Conservation (phyloP, 768 basidiomycete species). For the Psilocybe subaeruginosa region DNA sequence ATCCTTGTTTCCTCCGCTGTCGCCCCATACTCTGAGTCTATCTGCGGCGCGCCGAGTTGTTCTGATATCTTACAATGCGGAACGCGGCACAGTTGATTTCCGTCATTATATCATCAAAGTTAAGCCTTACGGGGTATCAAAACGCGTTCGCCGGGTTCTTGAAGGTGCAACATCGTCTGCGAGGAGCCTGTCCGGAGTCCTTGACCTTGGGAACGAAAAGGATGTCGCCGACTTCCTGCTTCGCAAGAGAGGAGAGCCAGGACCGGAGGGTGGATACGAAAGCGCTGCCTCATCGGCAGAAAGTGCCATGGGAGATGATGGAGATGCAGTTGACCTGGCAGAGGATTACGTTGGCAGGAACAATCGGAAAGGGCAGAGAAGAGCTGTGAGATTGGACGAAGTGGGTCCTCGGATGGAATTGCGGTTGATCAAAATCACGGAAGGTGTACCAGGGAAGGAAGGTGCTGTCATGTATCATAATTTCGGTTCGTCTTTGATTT, state of each 20-base stretch:
- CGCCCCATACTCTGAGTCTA: conserved; percentile 76
- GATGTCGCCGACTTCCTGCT: conserved; percentile 97
- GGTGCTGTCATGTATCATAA: conserved; percentile 94
- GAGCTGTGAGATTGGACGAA: conserved; percentile 91
- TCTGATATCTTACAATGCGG: conserved; percentile 88
- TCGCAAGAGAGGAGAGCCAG: conserved; percentile 62
- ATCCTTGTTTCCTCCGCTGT: conserved; percentile 91
- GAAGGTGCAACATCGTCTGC: conserved; percentile 51
- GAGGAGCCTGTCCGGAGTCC: conserved; percentile 44
- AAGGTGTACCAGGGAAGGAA: conserved; percentile 92
- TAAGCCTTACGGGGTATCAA: conserved; percentile 92
- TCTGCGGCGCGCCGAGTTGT: conserved; percentile 94
- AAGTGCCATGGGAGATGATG: conserved; percentile 86
- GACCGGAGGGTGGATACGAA: conserved; percentile 75
- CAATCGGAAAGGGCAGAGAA: conserved; percentile 88
- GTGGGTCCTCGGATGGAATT: conserved; percentile 96
- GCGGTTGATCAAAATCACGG: conserved; percentile 89
- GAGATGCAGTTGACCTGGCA: conserved; percentile 80
- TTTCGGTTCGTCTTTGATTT: conserved; percentile 66
- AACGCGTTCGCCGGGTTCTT: conserved; percentile 85
- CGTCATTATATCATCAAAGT: conserved; percentile 96
- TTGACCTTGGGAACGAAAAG: conserved; percentile 87
- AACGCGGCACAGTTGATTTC: conserved; percentile 85
- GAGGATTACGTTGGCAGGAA: conserved; percentile 95
- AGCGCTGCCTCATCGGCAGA: conserved; percentile 80